Conservation (phyloP, 441 rosid species). For the Gossypium lobatum region DNA sequence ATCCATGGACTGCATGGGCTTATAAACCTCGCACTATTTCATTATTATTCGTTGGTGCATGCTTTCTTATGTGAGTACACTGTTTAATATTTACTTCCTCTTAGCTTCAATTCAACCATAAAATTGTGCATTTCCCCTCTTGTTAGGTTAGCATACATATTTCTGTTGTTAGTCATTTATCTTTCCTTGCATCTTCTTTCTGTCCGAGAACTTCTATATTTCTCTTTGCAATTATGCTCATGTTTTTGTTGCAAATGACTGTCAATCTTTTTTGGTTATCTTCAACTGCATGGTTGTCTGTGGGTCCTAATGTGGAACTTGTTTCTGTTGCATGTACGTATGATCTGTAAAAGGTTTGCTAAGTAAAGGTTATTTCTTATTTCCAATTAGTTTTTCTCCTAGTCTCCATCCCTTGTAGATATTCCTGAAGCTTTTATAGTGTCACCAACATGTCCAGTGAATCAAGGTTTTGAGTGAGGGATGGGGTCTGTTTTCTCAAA, state of each 20-base stretch:
- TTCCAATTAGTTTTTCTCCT: neutral
- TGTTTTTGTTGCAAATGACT: neutral
- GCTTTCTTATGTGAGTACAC: constrained; percentile 79
- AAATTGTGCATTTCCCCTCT: neutral
- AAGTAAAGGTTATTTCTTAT: neutral
- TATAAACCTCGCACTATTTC: constrained; percentile 96
- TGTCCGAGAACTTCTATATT: neutral
- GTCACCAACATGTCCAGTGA: neutral
- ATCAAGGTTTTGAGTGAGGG: neutral
- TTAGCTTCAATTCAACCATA: neutral
- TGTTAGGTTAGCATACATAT: neutral
- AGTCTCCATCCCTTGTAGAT: neutral
- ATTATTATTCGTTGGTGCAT: constrained; percentile 85
- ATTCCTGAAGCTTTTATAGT: neutral
- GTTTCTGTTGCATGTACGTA: neutral
- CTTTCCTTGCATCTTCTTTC: neutral
- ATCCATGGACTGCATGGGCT: constrained; percentile 99
- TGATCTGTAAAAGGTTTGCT: neutral
- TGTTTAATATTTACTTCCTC: constrained; percentile 4
- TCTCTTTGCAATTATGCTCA: neutral
- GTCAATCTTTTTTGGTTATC: neutral
- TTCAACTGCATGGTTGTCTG: neutral
- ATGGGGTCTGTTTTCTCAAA: neutral
- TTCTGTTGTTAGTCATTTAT: neutral
- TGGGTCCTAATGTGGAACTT: neutral